These are phyloP conservation scores for Aquilaria agallochum DNA, from an alignment of 441 rosid genomes.

Conservation along the genomic window DNA sequence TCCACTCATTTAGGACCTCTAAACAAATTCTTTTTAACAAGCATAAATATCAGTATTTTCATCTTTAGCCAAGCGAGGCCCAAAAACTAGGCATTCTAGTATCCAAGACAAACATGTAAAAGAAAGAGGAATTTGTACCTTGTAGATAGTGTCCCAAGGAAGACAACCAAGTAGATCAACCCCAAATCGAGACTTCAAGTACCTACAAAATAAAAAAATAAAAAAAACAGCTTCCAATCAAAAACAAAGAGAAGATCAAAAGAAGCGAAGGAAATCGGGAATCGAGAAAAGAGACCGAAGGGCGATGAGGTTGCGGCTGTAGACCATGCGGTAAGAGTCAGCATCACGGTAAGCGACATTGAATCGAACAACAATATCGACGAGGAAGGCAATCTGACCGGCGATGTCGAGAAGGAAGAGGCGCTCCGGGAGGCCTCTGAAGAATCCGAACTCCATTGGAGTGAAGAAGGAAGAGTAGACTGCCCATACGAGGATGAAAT, in stretches of 20 bases:
- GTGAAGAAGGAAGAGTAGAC: conserved; percentile 71
- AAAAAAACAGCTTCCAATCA: neutral
- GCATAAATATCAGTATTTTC: too few species aligned
- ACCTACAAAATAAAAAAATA: conserved; percentile 22
- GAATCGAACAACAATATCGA: conserved; percentile 52
- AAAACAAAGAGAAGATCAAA: neutral
- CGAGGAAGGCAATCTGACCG: conserved; percentile 52
- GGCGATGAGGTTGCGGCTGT: conserved; percentile 45
- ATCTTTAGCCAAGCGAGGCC: neutral
- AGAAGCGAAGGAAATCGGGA: neutral
- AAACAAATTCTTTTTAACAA: too few species aligned
- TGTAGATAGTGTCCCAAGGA: conserved; percentile 70
- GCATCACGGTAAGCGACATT: conserved; percentile 50
- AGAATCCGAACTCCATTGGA: conserved; percentile 68
- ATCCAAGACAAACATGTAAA: neutral
- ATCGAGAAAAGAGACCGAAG: conserved; percentile 30
- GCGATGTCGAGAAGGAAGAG: conserved; percentile 45
- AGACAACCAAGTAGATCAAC: conserved; percentile 54
- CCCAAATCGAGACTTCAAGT: conserved; percentile 48
- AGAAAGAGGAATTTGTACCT: conserved; percentile 23
- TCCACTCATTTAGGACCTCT: too few species aligned
- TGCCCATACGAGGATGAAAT: conserved; percentile 62
- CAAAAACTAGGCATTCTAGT: neutral
- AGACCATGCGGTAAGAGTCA: conserved; percentile 44
- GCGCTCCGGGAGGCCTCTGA: conserved; percentile 59